Conservation (phyloP, 805 yeast genomes). For the Candida berthetii region DNA sequence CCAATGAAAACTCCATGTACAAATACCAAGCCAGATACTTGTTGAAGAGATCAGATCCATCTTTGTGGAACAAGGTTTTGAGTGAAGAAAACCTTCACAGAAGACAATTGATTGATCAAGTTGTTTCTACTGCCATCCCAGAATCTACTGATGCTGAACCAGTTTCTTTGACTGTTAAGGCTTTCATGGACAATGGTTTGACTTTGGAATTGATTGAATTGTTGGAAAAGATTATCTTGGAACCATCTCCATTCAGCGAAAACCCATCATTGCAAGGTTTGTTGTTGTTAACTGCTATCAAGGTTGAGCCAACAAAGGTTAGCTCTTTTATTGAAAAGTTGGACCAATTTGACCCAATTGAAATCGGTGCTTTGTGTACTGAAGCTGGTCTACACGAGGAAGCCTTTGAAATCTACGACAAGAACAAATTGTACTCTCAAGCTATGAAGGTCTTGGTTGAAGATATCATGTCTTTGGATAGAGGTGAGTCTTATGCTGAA, state of each 20-base stretch:
- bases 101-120: constrained; percentile 88
- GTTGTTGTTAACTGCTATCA: constrained; percentile 88
- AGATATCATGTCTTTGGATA: constrained; percentile 87
- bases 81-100: constrained; percentile 74
- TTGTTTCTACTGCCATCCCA: constrained; percentile 93
- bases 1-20: constrained; percentile 97
- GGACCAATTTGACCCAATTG: constrained; percentile 87
- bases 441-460: constrained; percentile 92
- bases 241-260: constrained; percentile 95
- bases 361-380: constrained; percentile 87
- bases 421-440: constrained; percentile 66
- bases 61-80: constrained; percentile 78
- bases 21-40: constrained; percentile 98
- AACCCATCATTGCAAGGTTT: constrained; percentile 93
- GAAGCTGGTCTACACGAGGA: constrained; percentile 88
- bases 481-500: constrained; percentile 92
- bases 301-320: constrained; percentile 88
- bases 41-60: constrained; percentile 79
- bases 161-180: constrained; percentile 86
- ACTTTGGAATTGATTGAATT: constrained; percentile 92
- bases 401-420: constrained; percentile 88
- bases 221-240: constrained; percentile 91
- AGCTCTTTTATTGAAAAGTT: constrained; percentile 78
- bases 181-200: constrained; percentile 92
- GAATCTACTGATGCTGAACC: constrained; percentile 92